Percentiles rank a stretch among this genome's conserved stretches.
These are phyloP conservation scores for Liquidambar formosana DNA, from an alignment of 164 flowering plant genomes.

Conservation along the genomic window DNA sequence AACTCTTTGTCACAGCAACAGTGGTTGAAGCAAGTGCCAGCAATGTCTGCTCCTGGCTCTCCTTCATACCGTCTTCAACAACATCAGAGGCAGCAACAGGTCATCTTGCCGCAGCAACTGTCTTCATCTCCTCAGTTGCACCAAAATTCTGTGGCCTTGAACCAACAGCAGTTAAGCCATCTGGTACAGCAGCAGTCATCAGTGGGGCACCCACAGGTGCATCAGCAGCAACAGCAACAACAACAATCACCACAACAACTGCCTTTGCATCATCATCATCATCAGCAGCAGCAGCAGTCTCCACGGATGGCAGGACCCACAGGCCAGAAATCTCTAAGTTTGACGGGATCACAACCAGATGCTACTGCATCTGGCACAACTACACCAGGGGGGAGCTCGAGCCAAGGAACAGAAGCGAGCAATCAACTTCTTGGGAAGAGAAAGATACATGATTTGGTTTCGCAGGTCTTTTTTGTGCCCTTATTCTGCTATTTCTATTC, in stretches of 20 bases:
- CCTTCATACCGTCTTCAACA: constrained; percentile 66
- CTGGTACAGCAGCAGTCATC: constrained; percentile 47
- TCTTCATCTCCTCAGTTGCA: constrained; percentile 63
- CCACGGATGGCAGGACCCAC: constrained; percentile 62
- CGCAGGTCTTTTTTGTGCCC: constrained; percentile 61
- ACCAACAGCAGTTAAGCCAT: constrained; percentile 60
- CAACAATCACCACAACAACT: constrained; percentile 39
- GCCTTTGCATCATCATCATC: constrained; percentile 37
- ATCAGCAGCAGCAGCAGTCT: constrained; percentile 68
- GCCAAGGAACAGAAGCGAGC: constrained; percentile 90
- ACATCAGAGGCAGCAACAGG: constrained; percentile 56
- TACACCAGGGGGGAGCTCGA: constrained; percentile 91
- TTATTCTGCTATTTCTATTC: neutral
- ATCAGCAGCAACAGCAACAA: constrained; percentile 33
- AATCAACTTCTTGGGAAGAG: constrained; percentile 95
- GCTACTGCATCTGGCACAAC: constrained; percentile 87
- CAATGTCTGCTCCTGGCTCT: constrained; percentile 68
- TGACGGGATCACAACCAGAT: constrained; percentile 92
- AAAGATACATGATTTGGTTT: constrained; percentile 87
- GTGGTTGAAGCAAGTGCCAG: constrained; percentile 81
- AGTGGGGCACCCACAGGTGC: constrained; percentile 33
- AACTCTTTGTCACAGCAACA: constrained; percentile 73
- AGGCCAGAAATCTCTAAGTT: constrained; percentile 78
- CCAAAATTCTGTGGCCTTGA: constrained; percentile 55
- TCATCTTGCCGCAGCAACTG: constrained; percentile 68